Evolutionary conservation across 345 rosid species (phyloP), one percentile per base, ranked within the genome.

Genomic region (Eucalyptus caleyi): DNA sequence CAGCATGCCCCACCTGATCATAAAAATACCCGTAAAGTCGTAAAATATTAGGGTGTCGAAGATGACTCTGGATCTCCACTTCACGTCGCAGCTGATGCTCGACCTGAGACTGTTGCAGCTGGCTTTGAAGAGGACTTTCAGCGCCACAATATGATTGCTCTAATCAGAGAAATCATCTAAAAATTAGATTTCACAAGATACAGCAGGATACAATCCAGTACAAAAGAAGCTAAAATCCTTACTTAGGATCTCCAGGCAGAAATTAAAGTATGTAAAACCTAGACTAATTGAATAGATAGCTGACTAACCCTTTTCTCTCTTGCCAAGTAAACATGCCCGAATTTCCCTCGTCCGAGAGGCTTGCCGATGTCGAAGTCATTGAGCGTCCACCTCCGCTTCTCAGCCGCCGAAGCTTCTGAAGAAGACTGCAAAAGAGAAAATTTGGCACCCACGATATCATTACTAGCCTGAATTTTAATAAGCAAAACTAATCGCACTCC

Each of bases 51-150:
- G 99, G 97, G 91, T 97, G 96, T 4, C 99, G 93, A 69, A 98
- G 98, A 93, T 98, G 99, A 91, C 99, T 97, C 91, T 98, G 99
- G 59, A 98, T 98, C 92, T 98, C 99, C 37, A 98, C 99, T 95
- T 98, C 99, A 18, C 99, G 94, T 16, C 99, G 95, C 12, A 98
- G 97, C 93, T 97, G 99, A 91, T 97, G 99, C 91, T 98, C 99
- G 87, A 97, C 99, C 91, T 97, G 99, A 50, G 99, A 98, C 90
- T 98, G 96, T 51, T 97, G 99, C 91, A 98, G 92, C 94, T 98
- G 99, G 91, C 93, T 95, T 98, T 98, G 89, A 98, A 98, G 62
- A 98, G 96, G 89, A 98, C 99, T 94, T 98, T 98, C 34, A 98
- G 91, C 15, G 99, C 99, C 80, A 98, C 99, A 32, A 98, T 92